Evolutionary conservation across 2,329 filamentous ascomycete species (phyloP).

Genomic region (Aurifilum marmelostoma): DNA sequence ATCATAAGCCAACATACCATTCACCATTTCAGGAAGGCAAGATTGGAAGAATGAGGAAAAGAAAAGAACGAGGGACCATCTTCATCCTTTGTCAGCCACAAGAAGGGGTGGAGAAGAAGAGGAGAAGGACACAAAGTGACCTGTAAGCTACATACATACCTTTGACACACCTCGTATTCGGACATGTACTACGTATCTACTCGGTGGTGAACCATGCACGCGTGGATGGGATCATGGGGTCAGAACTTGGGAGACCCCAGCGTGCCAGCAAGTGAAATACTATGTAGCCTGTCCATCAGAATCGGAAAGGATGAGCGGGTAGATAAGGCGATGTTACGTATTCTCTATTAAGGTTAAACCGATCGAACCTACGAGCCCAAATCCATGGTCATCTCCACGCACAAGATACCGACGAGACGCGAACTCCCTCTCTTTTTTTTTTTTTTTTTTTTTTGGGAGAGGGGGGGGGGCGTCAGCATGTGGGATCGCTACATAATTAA

Average conservation of each 20-base stretch:
- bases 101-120: neutral
- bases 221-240: too few species aligned
- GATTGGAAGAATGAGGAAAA: neutral
- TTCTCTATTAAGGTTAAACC: neutral
- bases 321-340: neutral
- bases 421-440: too few species aligned
- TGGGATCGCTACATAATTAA: too few species aligned
- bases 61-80: neutral
- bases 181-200: neutral
- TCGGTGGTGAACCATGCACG: neutral
- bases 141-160: neutral
- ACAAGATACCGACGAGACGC: neutral
- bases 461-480: too few species aligned
- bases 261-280: too few species aligned
- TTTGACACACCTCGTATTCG: neutral
- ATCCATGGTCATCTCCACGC: neutral
- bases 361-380: neutral
- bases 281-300: too few species aligned
- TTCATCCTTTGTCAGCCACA: neutral
- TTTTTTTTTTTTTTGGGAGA: too few species aligned
- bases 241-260: neutral
- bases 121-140: neutral
- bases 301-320: too few species aligned
- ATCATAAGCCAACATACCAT: neutral
- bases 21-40: neutral